Conservation (phyloP, 148 eudicot genomes). For the Euryodendron excelsum region DNA sequence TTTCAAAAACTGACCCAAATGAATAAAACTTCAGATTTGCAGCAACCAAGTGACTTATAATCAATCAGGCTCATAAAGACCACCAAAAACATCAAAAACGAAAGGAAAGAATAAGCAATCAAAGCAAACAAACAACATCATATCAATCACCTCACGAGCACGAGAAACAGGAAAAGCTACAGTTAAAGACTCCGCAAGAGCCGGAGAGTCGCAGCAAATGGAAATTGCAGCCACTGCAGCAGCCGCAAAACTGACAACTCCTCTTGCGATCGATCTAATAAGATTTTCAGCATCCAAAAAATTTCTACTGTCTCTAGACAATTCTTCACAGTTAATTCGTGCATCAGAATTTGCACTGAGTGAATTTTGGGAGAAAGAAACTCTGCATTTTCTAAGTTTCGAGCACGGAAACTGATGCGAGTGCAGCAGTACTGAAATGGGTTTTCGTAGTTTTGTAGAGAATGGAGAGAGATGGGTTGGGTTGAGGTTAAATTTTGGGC, state of each 20-base stretch:
- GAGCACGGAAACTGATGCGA: conserved; percentile 18
- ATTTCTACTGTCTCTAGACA: conserved; percentile 5
- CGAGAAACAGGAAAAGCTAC: conserved; percentile 92
- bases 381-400: conserved; percentile 18
- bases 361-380: conserved; percentile 2
- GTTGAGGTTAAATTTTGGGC: conserved; percentile 38
- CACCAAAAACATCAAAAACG: background rate
- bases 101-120: background rate
- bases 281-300: conserved; percentile 18
- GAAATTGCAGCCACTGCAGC: conserved; percentile 48
- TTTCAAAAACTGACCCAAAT: background rate
- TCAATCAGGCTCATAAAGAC: background rate
- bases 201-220: conserved; percentile 54
- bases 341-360: background rate
- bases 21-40: too few species aligned
- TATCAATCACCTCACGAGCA: conserved; percentile 57
- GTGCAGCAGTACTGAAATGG: conserved; percentile 20
- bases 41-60: background rate
- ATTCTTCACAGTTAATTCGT: background rate
- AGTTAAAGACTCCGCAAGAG: conserved; percentile 77
- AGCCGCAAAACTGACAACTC: conserved; percentile 52
- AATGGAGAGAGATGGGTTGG: conserved; percentile 27
- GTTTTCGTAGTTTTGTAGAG: conserved; percentile 26
- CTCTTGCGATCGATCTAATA: conserved; percentile 30
- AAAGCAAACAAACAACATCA: background rate